phyloP scores from a whole-genome alignment of 179 eudicot genomes.

The Actinidia polygama region DNA sequence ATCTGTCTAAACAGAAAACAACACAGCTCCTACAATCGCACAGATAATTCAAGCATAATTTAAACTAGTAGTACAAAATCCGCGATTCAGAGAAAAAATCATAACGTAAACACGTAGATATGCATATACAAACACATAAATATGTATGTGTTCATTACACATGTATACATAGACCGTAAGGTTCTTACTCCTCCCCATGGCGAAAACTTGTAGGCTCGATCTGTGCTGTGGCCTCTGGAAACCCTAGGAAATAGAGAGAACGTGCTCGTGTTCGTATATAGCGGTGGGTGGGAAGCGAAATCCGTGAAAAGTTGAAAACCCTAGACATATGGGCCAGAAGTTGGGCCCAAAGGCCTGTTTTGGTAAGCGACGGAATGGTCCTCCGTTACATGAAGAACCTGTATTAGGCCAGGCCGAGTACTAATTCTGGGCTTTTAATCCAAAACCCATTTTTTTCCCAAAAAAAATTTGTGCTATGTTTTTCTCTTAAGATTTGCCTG shows the following conservation, averaged over 20 bases:
- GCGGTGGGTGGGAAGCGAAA: not conserved
- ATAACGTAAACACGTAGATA: not conserved
- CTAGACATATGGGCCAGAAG: not conserved
- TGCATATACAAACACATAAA: not conserved
- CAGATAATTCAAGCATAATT: not conserved
- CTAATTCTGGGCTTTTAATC: no score
- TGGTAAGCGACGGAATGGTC: not conserved
- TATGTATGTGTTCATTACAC: not conserved
- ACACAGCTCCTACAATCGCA: not conserved
- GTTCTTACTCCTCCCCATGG: constrained; percentile 27
- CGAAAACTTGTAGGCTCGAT: not conserved
- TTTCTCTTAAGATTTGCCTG: no score
- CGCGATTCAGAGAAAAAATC: not conserved
- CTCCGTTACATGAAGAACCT: not conserved
- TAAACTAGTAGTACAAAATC: not conserved
- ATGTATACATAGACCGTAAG: not conserved
- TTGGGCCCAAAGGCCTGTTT: not conserved
- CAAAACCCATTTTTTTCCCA: no score
- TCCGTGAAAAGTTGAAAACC: not conserved
- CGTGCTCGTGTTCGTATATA: not conserved
- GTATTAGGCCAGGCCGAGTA: not conserved
- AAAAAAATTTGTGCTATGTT: no score
- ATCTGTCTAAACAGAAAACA: not conserved
- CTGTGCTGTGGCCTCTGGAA: not conserved
- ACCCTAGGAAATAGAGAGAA: constrained; percentile 13